Evolutionary conservation across 306 rosid species (phyloP), one percentile per base, ranked within the genome.

Genomic region (Ormosia emarginata): DNA sequence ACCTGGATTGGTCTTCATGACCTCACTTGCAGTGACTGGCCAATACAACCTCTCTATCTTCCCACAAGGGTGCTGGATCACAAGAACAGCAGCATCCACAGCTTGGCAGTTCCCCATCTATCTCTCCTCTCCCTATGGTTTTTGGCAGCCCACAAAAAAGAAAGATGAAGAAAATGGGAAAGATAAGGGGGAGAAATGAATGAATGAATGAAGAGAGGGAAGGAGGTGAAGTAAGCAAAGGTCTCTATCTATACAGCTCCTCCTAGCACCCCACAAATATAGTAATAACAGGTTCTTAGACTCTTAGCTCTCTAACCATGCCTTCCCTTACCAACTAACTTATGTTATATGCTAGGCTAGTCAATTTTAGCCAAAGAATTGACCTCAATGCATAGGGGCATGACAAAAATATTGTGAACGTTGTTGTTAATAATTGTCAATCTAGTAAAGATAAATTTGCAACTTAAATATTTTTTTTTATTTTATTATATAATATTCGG

Each of bases 71-170:
- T 96, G 99, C 43, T 92, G 98, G 83, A 96, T 92, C 84, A 94
- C 99, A 39, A 96, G 91, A 8, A 97, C 99, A 15, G 99, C 98
- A n/a, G 97, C 97, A 74, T 96, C 99, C 34, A 96, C 91, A 52
- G 98, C 98, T 75, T 96, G 99, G 29, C 99, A 96, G 71, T 96
- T 96, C 68, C 99, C 99, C 99, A 96, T 95, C 5, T 83, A 24
- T 71, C 40, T 62, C 41, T 24, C 24, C 24, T 24, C 24, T 24
- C 24, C 24, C 24, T 81, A 79, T 39, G 3, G 62, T 41, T 30
- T 64, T 9, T 33, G 24, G 68, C 5, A 9, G n/a, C 68, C 74
- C 58, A 57, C 11, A 75, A 46, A 64, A 71, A 75, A 75, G 46
- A 79, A 74, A 49, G 77, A 33, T 29, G 78, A 76, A 75, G 80